Evolutionary conservation across 495 filamentous ascomycete species (phyloP), one percentile per base, ranked within the genome.

Genomic region (Podospora conica): DNA sequence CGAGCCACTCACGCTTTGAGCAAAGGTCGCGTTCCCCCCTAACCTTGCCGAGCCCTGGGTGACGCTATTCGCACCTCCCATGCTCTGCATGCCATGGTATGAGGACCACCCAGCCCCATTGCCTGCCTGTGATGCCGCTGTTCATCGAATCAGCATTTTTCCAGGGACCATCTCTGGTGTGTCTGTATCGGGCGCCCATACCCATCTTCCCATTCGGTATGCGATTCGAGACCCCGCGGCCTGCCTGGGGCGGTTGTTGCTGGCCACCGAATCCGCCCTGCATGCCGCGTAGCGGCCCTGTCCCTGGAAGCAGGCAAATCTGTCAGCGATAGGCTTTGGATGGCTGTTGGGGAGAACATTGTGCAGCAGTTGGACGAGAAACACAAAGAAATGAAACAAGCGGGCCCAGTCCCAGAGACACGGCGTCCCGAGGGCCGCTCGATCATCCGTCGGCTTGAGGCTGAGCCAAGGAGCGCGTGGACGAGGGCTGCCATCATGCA

Each of bases 131-230:
- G 65, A 63, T 69, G 60, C 25, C 25, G 61, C 59, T 68, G 40
- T 18, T 48, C 18, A 48, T 48, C 40, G 40, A n/a, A 48, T 48
- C 40, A 48, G 40, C 40, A 48, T 18, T 66, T 48, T 57, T 73
- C 77, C 68, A 80, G 69, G 57, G 69, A 69, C 58, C n/a, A 60
- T 57, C 65, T 23, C n/a, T 61, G n/a, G 7, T 15, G 54, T 29
- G 28, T 60, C 11, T 22, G 29, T 21, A 23, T 65, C 20, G 33
- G 20, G 55, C 57, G 5, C 65, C 67, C 83, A 77, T 83, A 92
- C 90, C 89, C 74, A 90, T 79, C 78, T 91, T 90, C 60, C 88
- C 88, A 68, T 90, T 90, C 69, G 87, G 88, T 84, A 93, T 79
- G 74, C 89, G 86, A 75, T 78, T 82, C n/a, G 90, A 85, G 21